Base-by-base conservation (phyloP, 1,284 basidiomycete genomes). In the Pseudozyma sp. region DNA sequence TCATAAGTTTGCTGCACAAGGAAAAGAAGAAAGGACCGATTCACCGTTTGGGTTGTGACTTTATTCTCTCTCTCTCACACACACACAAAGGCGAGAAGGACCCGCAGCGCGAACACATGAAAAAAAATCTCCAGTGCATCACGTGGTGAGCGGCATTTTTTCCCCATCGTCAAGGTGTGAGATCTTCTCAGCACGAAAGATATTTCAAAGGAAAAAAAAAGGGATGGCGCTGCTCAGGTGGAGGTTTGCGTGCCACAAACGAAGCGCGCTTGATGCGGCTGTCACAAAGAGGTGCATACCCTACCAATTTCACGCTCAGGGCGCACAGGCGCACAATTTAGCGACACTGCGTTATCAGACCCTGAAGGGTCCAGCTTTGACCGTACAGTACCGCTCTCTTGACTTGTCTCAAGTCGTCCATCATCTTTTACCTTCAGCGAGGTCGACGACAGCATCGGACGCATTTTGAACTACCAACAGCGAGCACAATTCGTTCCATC, bases 1-100 rank as follows among this genome's bases (percentile, higher is more conserved):
- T 65, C 71, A 55, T 19, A 60, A 65, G 71, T 74, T 74, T 74
- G 71, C 71, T 74, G 71, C 71, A 74, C 71, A 52, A 69, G 66
- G 71, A 74, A 52, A 55, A 62, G 71, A 74, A 69, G 71, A 48
- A 71, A 73, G 62, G 52, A 58, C n/a, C 25, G 18, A 35, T 65
- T 13, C 21, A 14, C 42, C 10, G 18, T 19, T 36, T 14, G 21
- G 19, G 40, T 14, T 13, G 16, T 8, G 14, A 16, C 18, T 61
- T 70, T 65, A 36, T 58, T 43, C 43, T 47, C 21, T 9, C 5
- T 19, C 31, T 34, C 13, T 9, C 21, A 21, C 36, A 34, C 18
- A 10, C 49, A 44, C 35, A 18, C 14, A 13, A 38, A 14, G 19
- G 35, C 38, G 11, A 18, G 5, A 7, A n/a, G 7, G 16, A 35